A percentile compares a stretch with the other conserved stretches of the same genome.
These are phyloP conservation scores for Limtongia smithiae DNA, from an alignment of 805 yeast genomes.

Conservation along the genomic window DNA sequence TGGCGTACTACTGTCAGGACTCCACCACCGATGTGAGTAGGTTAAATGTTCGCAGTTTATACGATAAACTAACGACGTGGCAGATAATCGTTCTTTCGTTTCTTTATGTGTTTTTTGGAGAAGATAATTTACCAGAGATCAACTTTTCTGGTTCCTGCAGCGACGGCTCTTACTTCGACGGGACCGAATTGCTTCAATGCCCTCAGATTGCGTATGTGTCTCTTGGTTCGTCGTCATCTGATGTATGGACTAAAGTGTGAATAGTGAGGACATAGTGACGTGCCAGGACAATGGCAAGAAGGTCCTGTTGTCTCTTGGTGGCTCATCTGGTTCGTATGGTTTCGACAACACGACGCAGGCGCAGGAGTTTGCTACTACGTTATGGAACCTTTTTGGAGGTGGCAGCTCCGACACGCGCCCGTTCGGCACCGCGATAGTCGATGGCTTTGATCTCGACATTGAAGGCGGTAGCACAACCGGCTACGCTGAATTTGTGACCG, in stretches of 20 bases:
- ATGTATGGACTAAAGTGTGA: not conserved
- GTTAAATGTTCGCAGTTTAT: not conserved
- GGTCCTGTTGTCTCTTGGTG: constrained; percentile 74
- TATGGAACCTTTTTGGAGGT: constrained; percentile 56
- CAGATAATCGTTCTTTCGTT: constrained; percentile 58
- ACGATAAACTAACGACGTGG: constrained; percentile 38
- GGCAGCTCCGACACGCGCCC: constrained; percentile 47
- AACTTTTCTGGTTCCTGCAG: constrained; percentile 58
- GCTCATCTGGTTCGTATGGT: constrained; percentile 60
- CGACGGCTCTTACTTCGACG: constrained; percentile 34
- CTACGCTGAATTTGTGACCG: constrained; percentile 57
- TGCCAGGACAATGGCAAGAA: constrained; percentile 81
- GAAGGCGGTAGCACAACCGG: constrained; percentile 57
- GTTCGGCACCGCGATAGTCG: constrained; percentile 71
- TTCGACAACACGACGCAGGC: constrained; percentile 53
- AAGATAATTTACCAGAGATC: constrained; percentile 37
- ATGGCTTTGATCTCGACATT: constrained; percentile 79
- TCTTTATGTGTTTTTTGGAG: constrained; percentile 49
- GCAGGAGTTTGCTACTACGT: constrained; percentile 49
- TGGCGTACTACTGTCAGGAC: constrained; percentile 55
- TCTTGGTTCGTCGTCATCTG: not conserved
- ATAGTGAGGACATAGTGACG: constrained; percentile 34
- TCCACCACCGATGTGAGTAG: constrained; percentile 4
- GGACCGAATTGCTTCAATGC: constrained; percentile 47
- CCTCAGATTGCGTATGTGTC: constrained; percentile 43